Conservation (phyloP, 2,329 filamentous ascomycete genomes). For the Claviceps quebecensis region DNA sequence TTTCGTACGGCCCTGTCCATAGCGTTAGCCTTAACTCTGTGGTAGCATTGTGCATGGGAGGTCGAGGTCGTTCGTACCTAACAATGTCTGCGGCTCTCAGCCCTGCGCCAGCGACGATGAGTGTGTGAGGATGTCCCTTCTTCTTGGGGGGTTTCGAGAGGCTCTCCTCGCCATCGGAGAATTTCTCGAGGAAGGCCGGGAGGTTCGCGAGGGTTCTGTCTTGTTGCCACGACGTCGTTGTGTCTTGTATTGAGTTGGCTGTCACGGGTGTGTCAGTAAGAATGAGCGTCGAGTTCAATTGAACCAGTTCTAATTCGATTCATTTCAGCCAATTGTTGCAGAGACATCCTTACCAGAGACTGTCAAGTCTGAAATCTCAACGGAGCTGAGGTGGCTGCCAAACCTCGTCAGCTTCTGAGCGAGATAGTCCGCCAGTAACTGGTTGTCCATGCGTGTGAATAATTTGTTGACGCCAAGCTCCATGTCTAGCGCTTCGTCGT, state of each 20-base stretch:
- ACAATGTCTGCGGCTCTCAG: constrained; percentile 76
- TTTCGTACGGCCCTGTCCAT: constrained; percentile 52
- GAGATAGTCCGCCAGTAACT: constrained; percentile 72
- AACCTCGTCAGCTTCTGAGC: constrained; percentile 67
- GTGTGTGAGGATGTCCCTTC: constrained; percentile 66
- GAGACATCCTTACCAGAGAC: constrained; percentile 48
- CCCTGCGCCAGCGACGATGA: constrained; percentile 76
- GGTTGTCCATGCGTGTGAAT: constrained; percentile 70
- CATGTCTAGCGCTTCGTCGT: constrained; percentile 46
- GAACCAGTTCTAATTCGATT: neutral
- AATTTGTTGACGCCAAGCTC: constrained; percentile 66
- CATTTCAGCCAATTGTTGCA: neutral
- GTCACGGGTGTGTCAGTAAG: constrained; percentile 1
- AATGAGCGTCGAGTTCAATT: neutral
- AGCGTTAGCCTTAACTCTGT: neutral
- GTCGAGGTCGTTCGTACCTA: constrained; percentile 32
- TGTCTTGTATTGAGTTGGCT: constrained; percentile 68
- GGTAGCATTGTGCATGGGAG: neutral
- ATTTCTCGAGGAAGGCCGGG: constrained; percentile 61
- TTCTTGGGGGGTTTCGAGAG: constrained; percentile 53
- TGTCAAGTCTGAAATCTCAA: constrained; percentile 74
- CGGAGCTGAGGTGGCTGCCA: constrained; percentile 62
- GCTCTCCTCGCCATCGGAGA: constrained; percentile 40
- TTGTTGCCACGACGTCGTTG: constrained; percentile 59
- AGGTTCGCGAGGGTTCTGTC: constrained; percentile 57